Percentiles rank a stretch among this genome's conserved stretches.
These are phyloP conservation scores for Bisporella sp. DNA, from an alignment of 2,329 filamentous ascomycete species.

Conservation along the genomic window DNA sequence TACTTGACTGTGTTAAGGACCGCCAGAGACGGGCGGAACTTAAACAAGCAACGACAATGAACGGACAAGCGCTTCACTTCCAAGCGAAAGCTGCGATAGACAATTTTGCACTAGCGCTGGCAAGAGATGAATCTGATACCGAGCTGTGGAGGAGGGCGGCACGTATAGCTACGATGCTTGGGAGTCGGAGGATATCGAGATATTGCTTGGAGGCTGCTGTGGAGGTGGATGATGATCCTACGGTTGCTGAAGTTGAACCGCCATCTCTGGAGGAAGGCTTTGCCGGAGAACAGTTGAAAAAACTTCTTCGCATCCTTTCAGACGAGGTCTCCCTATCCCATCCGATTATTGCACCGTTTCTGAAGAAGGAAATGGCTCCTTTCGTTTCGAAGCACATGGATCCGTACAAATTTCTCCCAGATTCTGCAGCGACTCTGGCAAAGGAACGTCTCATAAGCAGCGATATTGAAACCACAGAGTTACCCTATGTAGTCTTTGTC, in stretches of 20 bases:
- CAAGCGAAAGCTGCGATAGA: constrained; percentile 39
- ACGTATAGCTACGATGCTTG: constrained; percentile 50
- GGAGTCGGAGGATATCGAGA: constrained; percentile 48
- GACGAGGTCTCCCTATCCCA: constrained; percentile 53
- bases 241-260: constrained; percentile 54
- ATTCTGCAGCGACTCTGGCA: constrained; percentile 34
- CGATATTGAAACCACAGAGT: constrained; percentile 5
- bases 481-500: constrained; percentile 13
- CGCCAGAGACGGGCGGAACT: constrained; percentile 34
- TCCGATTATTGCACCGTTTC: constrained; percentile 52
- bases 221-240: constrained; percentile 60
- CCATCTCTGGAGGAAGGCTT: constrained; percentile 56
- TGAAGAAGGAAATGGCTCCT: constrained; percentile 43
- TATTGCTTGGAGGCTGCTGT: constrained; percentile 61
- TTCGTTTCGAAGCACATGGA: constrained; percentile 49
- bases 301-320: constrained; percentile 43
- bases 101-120: constrained; percentile 52
- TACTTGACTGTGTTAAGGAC: constrained; percentile 66
- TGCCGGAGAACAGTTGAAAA: constrained; percentile 54
- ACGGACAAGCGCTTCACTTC: constrained; percentile 27
- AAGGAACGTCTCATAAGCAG: background rate
- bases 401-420: constrained; percentile 54
- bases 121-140: constrained; percentile 60
- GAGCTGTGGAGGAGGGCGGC: constrained; percentile 57
- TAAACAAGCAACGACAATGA: constrained; percentile 26